Evolutionary conservation across 441 rosid species (phyloP).

Genomic region (Pelargonium cotyledonis): DNA sequence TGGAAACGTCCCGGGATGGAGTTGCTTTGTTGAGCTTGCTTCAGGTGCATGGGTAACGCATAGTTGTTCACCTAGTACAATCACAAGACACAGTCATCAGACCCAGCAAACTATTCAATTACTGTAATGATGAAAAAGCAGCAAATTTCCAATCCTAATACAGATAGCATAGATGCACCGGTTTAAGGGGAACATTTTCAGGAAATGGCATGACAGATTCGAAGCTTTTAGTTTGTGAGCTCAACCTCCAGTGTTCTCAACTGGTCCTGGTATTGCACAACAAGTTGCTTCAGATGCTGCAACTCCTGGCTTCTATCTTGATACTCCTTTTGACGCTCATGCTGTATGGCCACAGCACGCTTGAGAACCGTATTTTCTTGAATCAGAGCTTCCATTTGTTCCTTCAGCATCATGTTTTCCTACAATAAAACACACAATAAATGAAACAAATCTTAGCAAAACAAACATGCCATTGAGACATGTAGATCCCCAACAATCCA

Average conservation of each 20-base stretch:
- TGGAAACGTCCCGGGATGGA: conserved; percentile 1
- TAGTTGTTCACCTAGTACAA: neutral
- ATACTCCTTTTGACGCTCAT: conserved; percentile 70
- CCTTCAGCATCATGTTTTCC: conserved; percentile 71
- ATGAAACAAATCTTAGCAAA: conserved; percentile 7
- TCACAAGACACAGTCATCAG: neutral
- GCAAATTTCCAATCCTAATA: neutral
- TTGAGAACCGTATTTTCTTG: conserved; percentile 74
- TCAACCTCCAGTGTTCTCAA: conserved; percentile 3
- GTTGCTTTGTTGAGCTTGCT: conserved; percentile 4
- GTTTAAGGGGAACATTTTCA: neutral
- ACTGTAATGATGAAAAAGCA: neutral
- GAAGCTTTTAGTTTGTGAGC: neutral
- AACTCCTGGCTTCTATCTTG: conserved; percentile 61
- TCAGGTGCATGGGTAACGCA: neutral
- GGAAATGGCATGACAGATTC: neutral
- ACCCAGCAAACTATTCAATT: neutral
- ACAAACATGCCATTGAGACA: neutral
- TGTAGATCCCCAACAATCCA: neutral
- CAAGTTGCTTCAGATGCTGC: conserved; percentile 67
- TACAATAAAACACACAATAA: conserved; percentile 18
- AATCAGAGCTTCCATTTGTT: conserved; percentile 60
- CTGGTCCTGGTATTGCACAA: conserved; percentile 64
- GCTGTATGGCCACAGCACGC: conserved; percentile 79
- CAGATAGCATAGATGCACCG: neutral